Evolutionary conservation across 2,329 filamentous ascomycete species (phyloP), one percentile per base, ranked within the genome.

Genomic region (Apiospora rasikravindrae): DNA sequence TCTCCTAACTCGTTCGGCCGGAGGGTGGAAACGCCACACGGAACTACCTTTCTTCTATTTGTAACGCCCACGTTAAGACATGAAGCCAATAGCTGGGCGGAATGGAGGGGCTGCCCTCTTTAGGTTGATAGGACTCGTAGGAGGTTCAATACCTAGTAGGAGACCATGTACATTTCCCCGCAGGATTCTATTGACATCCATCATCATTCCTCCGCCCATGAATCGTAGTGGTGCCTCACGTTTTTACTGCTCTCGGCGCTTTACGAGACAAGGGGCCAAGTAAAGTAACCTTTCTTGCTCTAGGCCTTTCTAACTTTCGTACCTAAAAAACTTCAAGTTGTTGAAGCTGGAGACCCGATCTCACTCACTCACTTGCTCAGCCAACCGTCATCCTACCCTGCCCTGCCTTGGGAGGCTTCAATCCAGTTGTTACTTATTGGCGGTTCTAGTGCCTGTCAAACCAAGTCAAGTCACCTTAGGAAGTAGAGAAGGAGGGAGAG

Each of bases 151-250:
- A n/a, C n/a, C n/a, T n/a, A 16, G 22, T n/a, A 40, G 33, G 57
- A 64, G 33, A 61, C 29, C 26, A 57, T 61, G 57, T 40, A 64
- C 57, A 33, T 40, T 61, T n/a, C 53, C 57, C 57, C 33, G 57
- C 57, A 64, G 57, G 57, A 64, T 64, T 40, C 57, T 19, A 37
- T 64, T 64, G 57, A 64, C 57, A 24, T 64, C 57, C 57, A 64
- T 64, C 53, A 61, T 61, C 57, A 64, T 64, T 64, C 57, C 57
- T 64, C 49, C 11, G 57, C 13, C 57, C 57, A 64, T 40, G 57
- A 64, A n/a, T 64, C 57, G 57, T 64, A 64, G 40, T 49, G 45
- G 19, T 49, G 40, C 22, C 33, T 40, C 57, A 40, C 57, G 33
- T 64, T 40, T 11, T 24, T 24, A 11, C 57, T 40, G 57, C 11